Evolutionary conservation across 106 monocot species (phyloP), one percentile per base, ranked within the genome.

Genomic region (Dendrobium chrysotoxum): DNA sequence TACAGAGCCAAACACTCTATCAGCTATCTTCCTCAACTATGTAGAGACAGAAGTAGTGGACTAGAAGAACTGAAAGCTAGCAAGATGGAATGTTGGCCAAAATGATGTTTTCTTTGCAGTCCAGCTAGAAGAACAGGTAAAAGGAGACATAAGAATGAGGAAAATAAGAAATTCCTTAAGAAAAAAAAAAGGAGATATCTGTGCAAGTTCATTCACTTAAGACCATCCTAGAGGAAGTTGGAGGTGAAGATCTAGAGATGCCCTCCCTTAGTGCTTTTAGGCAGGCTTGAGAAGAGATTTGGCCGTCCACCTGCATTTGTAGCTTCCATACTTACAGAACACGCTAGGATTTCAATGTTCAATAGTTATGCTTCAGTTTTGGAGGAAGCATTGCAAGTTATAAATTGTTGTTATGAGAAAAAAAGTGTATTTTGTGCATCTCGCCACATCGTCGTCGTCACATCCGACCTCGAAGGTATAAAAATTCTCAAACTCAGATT

Each of bases 351-450:
- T 20, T 77, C 77, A 70, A 66, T 42, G 44, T 47, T 46, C 15
- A 54, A 47, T n/a, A 82, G 35, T 78, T 77, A 35, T 4, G 84
- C 80, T 28, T 79, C 66, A 17, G 46, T 64, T 5, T 28, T 84
- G 31, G 80, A 72, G 23, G 86, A 80, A 77, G 79, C 86, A 28
- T 68, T 86, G 46, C 79, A 79, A 55, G 86, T 82, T 70, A 82
- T 86, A 45, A 77, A 76, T 53, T 86, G 86, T 40, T 64, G 82
- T 9, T 86, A 86, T 44, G 79, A 86, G 67, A 79, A 80, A 15
- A 86, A 77, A 54, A 82, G n/a, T n/a, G n/a, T n/a, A n/a, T n/a
- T n/a, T n/a, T n/a, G n/a, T n/a, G n/a, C n/a, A n/a, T n/a, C n/a
- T n/a, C n/a, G n/a, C n/a, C n/a, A n/a, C n/a, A n/a, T n/a, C n/a